These are phyloP conservation scores for Cercospora zeae-maydis DNA, from an alignment of 2,329 filamentous ascomycete species.

Conservation along the genomic window DNA sequence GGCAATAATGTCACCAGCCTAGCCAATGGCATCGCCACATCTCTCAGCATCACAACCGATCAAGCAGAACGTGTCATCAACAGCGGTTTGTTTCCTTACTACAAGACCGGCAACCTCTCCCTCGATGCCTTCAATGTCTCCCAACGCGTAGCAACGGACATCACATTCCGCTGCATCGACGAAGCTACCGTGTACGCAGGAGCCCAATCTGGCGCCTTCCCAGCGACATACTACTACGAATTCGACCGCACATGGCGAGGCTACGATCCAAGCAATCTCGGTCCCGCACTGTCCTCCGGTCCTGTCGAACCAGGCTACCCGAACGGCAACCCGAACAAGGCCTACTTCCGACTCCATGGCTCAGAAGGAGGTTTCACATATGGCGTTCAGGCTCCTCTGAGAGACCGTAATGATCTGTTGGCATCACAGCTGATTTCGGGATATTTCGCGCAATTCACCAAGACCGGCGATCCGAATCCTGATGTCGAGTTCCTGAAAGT, in stretches of 20 bases:
- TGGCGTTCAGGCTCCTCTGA: slow-evolving; percentile 40
- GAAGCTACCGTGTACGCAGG: slow-evolving; percentile 56
- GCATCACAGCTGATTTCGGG: slow-evolving; percentile 45
- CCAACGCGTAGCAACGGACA: slow-evolving; percentile 56
- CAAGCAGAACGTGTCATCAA: slow-evolving; percentile 44
- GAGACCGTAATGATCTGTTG: slow-evolving; percentile 51
- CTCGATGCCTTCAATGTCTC: slow-evolving; percentile 56
- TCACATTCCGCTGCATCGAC: slow-evolving; percentile 58
- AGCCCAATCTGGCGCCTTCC: slow-evolving; percentile 45
- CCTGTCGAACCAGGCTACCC: slow-evolving; percentile 38
- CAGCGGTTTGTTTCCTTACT: slow-evolving; percentile 51
- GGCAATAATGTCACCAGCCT: slow-evolving; percentile 43
- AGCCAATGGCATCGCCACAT: slow-evolving; percentile 43
- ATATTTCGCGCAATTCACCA: slow-evolving; percentile 53
- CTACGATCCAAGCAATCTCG: slow-evolving; percentile 53
- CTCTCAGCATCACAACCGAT: slow-evolving; percentile 44
- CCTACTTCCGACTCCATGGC: slow-evolving; percentile 57
- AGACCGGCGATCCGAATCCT: slow-evolving; percentile 52
- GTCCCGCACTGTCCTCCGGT: slow-evolving; percentile 38
- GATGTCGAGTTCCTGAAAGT: slow-evolving; percentile 44
- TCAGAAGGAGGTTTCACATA: slow-evolving; percentile 43
- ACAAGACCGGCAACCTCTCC: slow-evolving; percentile 49
- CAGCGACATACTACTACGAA: slow-evolving; percentile 57
- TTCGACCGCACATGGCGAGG: slow-evolving; percentile 55
- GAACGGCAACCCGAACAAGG: slow-evolving; percentile 50